Evolutionary conservation across 2,329 filamentous ascomycete genomes (phyloP).

Genomic region (Pseudogymnoascus sp.): DNA sequence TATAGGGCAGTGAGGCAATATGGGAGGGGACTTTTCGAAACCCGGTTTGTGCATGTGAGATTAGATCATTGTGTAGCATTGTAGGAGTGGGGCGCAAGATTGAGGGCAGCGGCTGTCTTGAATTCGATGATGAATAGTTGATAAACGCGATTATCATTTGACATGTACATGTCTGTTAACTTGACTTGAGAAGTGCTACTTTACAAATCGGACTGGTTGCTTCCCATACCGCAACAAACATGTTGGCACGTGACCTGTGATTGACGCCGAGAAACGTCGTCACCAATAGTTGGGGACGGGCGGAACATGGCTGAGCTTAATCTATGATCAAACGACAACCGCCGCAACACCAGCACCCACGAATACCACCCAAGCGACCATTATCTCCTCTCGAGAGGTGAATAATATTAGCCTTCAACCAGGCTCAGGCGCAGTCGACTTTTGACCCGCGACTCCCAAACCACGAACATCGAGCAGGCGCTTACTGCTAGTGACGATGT

Average conservation of each 20-base stretch:
- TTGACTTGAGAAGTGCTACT: conserved; percentile 1
- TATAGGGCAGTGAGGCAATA: conserved; percentile 1
- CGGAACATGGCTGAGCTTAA: neutral
- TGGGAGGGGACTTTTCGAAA: neutral
- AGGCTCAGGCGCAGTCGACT: neutral
- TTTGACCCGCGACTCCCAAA: neutral
- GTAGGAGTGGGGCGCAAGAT: conserved; percentile 5
- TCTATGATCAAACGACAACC: neutral
- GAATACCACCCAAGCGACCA: neutral
- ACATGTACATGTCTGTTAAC: neutral
- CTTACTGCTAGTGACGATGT: conserved; percentile 33
- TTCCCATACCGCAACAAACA: neutral
- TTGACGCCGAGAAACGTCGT: neutral
- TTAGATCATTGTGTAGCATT: conserved; percentile 7
- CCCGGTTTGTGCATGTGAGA: conserved; percentile 3
- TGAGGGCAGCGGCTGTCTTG: conserved; percentile 3
- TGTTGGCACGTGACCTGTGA: neutral
- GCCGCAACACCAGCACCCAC: neutral
- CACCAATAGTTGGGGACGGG: neutral
- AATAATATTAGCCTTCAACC: neutral
- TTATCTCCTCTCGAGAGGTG: neutral
- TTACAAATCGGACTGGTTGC: neutral
- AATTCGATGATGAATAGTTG: conserved; percentile 4
- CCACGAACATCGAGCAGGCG: neutral
- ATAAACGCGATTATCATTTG: conserved; percentile 6